phyloP scores from a whole-genome alignment of 768 basidiomycete genomes.

The Suillus lakei region DNA sequence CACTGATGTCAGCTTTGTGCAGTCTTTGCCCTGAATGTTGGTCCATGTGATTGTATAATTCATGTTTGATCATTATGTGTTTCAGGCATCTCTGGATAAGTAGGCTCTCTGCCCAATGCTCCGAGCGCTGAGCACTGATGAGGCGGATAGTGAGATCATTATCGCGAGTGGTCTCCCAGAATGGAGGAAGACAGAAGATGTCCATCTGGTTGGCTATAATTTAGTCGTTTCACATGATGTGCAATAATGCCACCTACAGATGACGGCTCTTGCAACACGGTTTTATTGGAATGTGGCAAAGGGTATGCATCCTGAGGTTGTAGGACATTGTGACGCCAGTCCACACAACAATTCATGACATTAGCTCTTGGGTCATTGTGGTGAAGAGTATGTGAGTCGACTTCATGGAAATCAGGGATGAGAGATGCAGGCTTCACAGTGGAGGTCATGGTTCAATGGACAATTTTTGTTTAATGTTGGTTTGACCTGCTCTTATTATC shows the following conservation, averaged over 20 bases:
- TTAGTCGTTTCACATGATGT: neutral
- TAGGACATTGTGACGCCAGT: neutral
- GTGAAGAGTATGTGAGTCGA: neutral
- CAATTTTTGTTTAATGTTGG: neutral
- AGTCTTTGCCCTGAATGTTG: neutral
- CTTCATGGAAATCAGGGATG: neutral
- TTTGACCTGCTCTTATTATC: neutral
- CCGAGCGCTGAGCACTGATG: neutral
- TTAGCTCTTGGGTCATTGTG: neutral
- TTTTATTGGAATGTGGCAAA: neutral
- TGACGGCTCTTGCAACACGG: neutral
- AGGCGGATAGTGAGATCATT: neutral
- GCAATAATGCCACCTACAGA: neutral
- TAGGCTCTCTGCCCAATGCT: neutral
- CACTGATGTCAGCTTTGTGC: slow-evolving; percentile 13
- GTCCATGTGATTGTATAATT: neutral
- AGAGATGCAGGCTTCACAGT: neutral
- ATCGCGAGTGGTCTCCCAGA: neutral
- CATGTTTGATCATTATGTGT: slow-evolving; percentile 10
- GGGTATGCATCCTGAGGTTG: neutral
- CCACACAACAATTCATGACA: neutral
- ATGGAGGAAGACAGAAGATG: neutral
- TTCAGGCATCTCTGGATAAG: neutral
- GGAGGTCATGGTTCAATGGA: neutral
- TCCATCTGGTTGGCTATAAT: neutral